Evolutionary conservation across 1,284 basidiomycete genomes (phyloP).

Genomic region (Tausonia pullulans): DNA sequence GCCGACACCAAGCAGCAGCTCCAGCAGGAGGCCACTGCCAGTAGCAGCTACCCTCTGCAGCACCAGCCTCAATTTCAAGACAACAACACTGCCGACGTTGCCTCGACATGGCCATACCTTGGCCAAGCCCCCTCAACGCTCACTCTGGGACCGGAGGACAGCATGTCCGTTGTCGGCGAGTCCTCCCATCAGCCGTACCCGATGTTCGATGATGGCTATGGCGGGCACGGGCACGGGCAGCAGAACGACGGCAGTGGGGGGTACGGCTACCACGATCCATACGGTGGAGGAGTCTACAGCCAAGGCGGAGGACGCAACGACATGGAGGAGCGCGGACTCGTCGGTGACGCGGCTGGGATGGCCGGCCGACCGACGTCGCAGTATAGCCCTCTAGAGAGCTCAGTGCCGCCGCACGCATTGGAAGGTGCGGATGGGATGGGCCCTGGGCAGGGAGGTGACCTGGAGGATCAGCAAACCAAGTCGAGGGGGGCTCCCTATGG

Average conservation of each 20-base stretch:
- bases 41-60: background rate
- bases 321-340: conserved; percentile 23
- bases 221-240: background rate
- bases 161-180: background rate
- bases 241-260: background rate
- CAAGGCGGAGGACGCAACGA: conserved; percentile 5
- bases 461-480: too few species aligned
- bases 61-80: too few species aligned
- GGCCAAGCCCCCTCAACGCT: background rate
- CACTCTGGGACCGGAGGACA: conserved; percentile 1
- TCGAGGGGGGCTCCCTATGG: background rate
- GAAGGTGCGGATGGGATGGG: too few species aligned
- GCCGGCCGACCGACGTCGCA: too few species aligned
- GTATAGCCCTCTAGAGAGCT: too few species aligned
- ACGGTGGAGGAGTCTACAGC: background rate
- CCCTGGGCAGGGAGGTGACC: too few species aligned
- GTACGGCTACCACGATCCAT: background rate
- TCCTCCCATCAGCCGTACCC: background rate
- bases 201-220: background rate
- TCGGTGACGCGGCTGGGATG: conserved; percentile 16
- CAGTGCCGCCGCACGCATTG: too few species aligned
- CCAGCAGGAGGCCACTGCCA: background rate
- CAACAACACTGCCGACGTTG: background rate
- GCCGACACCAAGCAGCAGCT: background rate
- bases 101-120: background rate